phyloP scores from a whole-genome alignment of 176 grass and related monocot genomes.

The Musa beccarii region DNA sequence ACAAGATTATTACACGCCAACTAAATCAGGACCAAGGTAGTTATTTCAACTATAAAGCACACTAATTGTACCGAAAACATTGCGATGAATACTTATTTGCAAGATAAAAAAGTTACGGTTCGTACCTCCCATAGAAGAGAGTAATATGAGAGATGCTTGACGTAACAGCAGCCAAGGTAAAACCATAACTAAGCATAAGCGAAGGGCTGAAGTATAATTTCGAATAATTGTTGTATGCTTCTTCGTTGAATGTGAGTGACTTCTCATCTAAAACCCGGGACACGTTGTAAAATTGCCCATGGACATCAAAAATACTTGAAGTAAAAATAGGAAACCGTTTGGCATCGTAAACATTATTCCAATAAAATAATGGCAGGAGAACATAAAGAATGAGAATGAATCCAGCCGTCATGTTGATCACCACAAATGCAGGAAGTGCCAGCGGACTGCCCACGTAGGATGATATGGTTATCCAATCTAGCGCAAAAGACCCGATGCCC shows the following conservation, averaged over 20 bases:
- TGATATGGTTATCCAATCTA: no score
- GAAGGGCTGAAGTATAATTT: background rate
- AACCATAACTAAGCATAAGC: background rate
- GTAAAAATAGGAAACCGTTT: conserved; percentile 27
- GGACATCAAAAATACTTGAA: background rate
- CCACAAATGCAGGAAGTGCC: no score
- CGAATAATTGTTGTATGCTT: background rate
- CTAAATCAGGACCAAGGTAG: no score
- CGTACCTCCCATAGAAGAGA: background rate
- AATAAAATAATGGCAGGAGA: conserved; percentile 9
- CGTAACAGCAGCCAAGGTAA: background rate
- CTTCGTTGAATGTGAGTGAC: background rate
- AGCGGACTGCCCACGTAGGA: no score
- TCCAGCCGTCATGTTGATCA: no score
- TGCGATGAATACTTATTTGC: no score
- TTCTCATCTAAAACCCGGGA: conserved; percentile 13
- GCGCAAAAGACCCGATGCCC: background rate
- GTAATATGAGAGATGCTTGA: background rate
- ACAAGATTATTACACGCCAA: no score
- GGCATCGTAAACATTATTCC: conserved; percentile 20
- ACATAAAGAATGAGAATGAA: no score
- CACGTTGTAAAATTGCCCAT: conserved; percentile 19
- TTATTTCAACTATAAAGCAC: no score
- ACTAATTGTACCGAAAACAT: no score
- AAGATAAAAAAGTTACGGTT: no score